A percentile compares a stretch with the other conserved stretches of the same genome.
Conservation (phyloP, 306 rosid genomes). For the Prunus mira region DNA sequence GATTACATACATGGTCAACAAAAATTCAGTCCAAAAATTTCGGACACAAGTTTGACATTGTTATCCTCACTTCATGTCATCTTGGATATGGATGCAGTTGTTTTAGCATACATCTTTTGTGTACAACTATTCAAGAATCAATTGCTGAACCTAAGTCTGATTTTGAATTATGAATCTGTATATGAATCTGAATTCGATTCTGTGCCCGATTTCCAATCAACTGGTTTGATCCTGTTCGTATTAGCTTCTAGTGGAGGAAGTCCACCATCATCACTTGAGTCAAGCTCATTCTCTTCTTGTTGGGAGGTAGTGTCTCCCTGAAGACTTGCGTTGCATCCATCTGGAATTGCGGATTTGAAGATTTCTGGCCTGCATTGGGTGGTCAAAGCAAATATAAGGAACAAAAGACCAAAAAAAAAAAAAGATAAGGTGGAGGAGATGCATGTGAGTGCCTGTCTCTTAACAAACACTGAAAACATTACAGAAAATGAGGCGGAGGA, state of each 20-base stretch:
- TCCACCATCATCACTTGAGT: slow-evolving; percentile 54
- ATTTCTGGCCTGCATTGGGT: slow-evolving; percentile 61
- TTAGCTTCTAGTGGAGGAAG: slow-evolving; percentile 88
- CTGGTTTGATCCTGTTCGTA: slow-evolving; percentile 68
- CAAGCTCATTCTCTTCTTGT: slow-evolving; percentile 39
- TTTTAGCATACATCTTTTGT: too few species aligned
- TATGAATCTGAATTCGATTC: slow-evolving; percentile 50
- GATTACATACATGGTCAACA: too few species aligned
- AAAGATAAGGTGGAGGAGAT: not conserved
- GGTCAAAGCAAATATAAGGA: too few species aligned
- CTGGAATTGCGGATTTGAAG: slow-evolving; percentile 44
- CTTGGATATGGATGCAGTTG: too few species aligned
- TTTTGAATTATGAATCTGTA: too few species aligned
- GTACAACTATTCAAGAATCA: too few species aligned
- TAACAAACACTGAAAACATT: not conserved
- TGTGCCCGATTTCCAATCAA: slow-evolving; percentile 35
- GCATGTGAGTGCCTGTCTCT: not conserved
- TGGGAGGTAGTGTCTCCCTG: slow-evolving; percentile 23
- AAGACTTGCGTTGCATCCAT: slow-evolving; percentile 36
- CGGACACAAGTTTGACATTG: too few species aligned
- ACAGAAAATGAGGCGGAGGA: not conserved
- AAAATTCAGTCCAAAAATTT: too few species aligned
- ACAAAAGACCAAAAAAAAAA: not conserved
- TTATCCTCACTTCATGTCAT: too few species aligned
- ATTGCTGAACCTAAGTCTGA: too few species aligned